Evolutionary conservation across 2,329 filamentous ascomycete species (phyloP), one percentile per base, ranked within the genome.

Genomic region (Sporothrix curviconia): DNA sequence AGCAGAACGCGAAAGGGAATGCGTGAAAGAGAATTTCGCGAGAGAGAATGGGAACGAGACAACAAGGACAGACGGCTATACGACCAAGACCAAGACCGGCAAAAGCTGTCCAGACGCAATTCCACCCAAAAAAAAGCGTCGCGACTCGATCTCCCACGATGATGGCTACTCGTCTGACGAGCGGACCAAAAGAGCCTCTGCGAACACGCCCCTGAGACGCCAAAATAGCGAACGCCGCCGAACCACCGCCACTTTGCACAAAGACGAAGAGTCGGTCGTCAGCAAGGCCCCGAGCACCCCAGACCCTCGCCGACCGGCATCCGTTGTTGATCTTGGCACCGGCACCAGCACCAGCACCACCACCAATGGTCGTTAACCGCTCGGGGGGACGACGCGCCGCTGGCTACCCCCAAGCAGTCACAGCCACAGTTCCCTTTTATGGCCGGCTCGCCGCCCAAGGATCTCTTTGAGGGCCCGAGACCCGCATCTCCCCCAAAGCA

Each of bases 81-180:
- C 9, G 55, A 56, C n/a, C 50, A 37, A 22, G 55, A 60, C 3
- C 58, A 58, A 9, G 58, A 60, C 4, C 53, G 61, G 5, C 55
- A 56, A 15, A 64, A 61, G 22, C 60, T 67, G 51, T 32, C 28
- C 28, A 64, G 67, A 62, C 60, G 66, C 7, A 63, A 67, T 24
- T 66, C 68, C 2, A 66, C 60, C 5, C 28, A 32, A 6, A 32
- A n/a, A 32, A 11, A 32, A 32, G 51, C 64, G 67, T 62, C 60
- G 66, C 7, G 63, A 67, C 24, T 66, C 68, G 3, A 66, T 61
- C 5, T 63, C 66, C 4, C 65, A 68, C 14, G 69, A 71, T n/a
- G 70, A 70, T 7, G 73, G 66, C 17, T 70, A 71, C 34, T 74
- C 73, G 3, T 72, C 70, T 25, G 74, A 76, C 19, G 75, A 76